Conservation (phyloP, 2,329 filamentous ascomycete species). For the Cytospora piceae region DNA sequence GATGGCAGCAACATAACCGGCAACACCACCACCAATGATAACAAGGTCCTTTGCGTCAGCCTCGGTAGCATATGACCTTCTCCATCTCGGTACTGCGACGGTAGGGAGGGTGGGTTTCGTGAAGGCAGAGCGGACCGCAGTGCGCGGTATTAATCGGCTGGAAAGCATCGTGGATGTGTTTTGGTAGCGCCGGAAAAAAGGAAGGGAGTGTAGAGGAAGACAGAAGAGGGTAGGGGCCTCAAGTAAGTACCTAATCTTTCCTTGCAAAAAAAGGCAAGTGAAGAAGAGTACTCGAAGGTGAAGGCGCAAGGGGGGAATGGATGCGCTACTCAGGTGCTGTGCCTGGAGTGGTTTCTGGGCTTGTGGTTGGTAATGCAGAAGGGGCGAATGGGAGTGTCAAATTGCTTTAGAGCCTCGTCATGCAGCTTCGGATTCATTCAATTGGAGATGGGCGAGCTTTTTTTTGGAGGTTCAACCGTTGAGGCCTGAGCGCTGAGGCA, state of each 20-base stretch:
- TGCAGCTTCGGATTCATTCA: conserved; percentile 7
- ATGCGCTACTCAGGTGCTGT: conserved; percentile 20
- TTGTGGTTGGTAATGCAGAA: conserved; percentile 7
- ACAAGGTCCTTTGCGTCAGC: conserved; percentile 92
- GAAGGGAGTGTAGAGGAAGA: neutral
- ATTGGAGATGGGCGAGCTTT: conserved; percentile 21
- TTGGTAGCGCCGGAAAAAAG: conserved; percentile 2
- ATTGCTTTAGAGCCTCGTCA: conserved; percentile 15
- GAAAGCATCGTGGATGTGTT: conserved; percentile 53
- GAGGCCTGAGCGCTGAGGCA: conserved; percentile 19
- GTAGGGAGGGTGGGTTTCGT: conserved; percentile 42
- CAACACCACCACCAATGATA: conserved; percentile 97
- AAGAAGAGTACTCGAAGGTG: conserved; percentile 4
- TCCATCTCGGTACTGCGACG: conserved; percentile 56
- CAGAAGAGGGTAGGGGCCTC: conserved; percentile 4
- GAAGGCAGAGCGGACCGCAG: conserved; percentile 60
- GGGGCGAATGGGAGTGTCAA: neutral
- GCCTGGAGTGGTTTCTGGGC: neutral
- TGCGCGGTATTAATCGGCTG: conserved; percentile 63
- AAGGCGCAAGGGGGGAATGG: neutral
- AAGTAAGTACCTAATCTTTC: conserved; percentile 7
- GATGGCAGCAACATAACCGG: conserved; percentile 98
- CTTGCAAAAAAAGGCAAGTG: conserved; percentile 16
- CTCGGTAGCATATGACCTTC: conserved; percentile 62
- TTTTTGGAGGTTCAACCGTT: conserved; percentile 24